phyloP scores from a whole-genome alignment of 2,329 filamentous ascomycete species.

The Fusarium nematophilum region DNA sequence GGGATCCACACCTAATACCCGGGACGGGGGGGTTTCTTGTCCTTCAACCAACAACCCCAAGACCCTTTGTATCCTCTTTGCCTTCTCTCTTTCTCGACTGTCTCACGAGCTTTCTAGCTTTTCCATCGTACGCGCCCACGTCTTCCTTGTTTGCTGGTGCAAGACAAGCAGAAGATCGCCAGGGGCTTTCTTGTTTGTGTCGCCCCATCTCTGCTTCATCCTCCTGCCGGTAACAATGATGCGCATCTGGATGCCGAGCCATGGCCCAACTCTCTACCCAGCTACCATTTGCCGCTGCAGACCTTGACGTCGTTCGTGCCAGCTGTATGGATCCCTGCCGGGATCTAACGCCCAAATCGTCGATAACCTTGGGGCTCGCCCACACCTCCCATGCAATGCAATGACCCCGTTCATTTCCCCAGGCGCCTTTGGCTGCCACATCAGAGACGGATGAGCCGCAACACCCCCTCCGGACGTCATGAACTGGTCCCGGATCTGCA shows the following conservation, averaged over 20 bases:
- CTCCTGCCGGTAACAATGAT: conserved; percentile 33
- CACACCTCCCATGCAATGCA: conserved; percentile 41
- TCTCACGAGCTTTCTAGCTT: conserved; percentile 3
- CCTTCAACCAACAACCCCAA: conserved; percentile 35
- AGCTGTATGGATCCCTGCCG: not conserved
- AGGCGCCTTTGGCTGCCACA: conserved; percentile 30
- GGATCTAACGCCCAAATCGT: too few species aligned
- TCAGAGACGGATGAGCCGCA: not conserved
- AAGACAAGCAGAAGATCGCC: not conserved
- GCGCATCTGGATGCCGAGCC: too few species aligned
- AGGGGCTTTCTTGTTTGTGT: conserved; percentile 12
- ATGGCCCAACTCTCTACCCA: too few species aligned
- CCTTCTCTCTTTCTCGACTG: not conserved
- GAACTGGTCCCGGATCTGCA: conserved; percentile 31
- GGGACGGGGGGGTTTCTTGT: too few species aligned
- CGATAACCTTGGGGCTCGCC: too few species aligned
- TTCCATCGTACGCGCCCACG: not conserved
- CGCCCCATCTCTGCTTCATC: conserved; percentile 1
- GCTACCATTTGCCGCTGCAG: conserved; percentile 24
- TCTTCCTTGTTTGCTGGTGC: not conserved
- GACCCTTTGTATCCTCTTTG: conserved; percentile 1
- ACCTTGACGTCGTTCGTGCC: conserved; percentile 27
- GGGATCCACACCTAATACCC: conserved; percentile 23
- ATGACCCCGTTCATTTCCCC: conserved; percentile 44
- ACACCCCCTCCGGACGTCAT: conserved; percentile 20